phyloP scores from a whole-genome alignment of 2,329 filamentous ascomycete species.

The Dryadomyces quercus-mongolicae region DNA sequence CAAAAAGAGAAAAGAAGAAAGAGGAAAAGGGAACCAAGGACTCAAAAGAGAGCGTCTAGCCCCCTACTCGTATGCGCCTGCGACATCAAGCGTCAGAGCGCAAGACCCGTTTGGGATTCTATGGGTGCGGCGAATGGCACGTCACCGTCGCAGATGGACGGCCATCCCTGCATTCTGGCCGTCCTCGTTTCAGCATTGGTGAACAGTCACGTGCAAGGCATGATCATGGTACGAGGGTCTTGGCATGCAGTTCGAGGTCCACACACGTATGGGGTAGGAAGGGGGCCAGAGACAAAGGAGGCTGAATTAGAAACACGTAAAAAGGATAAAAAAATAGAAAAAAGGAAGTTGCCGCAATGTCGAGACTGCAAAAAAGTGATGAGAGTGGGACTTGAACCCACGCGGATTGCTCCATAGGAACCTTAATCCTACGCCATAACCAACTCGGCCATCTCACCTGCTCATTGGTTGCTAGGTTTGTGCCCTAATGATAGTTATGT shows the following conservation, averaged over 20 bases:
- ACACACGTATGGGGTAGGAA: background rate
- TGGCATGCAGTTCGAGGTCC: background rate
- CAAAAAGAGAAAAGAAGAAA: background rate
- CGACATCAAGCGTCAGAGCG: background rate
- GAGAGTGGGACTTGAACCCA: conserved; percentile 28
- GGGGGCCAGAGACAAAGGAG: too few species aligned
- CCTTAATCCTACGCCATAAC: conserved; percentile 18
- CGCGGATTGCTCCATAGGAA: conserved; percentile 20
- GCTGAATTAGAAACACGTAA: background rate
- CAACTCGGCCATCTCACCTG: conserved; percentile 16
- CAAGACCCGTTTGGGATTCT: background rate
- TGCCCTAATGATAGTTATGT: too few species aligned
- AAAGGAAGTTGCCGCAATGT: background rate
- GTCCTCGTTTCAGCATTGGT: background rate
- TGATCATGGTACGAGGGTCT: background rate
- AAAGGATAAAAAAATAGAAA: background rate
- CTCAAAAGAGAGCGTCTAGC: background rate
- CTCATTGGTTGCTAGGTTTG: background rate
- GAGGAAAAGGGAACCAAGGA: background rate
- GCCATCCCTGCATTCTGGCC: background rate
- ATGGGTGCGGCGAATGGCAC: background rate
- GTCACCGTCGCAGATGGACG: background rate
- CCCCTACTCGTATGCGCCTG: background rate
- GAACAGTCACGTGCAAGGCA: background rate
- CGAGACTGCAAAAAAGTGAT: conserved; percentile 8